These are phyloP conservation scores for Cnidoscolus chayamansa DNA, from an alignment of 441 rosid genomes.

Conservation along the genomic window DNA sequence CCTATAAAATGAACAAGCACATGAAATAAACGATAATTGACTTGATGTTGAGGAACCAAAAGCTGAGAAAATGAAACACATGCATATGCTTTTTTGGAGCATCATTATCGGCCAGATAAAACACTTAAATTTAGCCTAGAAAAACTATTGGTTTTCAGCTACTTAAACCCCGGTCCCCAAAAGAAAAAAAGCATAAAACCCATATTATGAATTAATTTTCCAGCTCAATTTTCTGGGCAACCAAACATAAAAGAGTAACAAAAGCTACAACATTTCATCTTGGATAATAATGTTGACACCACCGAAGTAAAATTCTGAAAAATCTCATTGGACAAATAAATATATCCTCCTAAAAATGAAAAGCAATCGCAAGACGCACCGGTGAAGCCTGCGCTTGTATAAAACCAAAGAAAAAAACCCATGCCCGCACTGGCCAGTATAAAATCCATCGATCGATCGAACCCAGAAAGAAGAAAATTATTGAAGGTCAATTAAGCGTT, in stretches of 20 bases:
- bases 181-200: neutral
- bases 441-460: slow-evolving; percentile 21
- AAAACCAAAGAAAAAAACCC: slow-evolving; percentile 10
- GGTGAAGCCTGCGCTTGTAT: slow-evolving; percentile 23
- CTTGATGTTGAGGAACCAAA: neutral
- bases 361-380: slow-evolving; percentile 20
- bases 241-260: slow-evolving; percentile 22
- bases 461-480: slow-evolving; percentile 14
- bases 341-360: neutral
- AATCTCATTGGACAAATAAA: slow-evolving; percentile 10
- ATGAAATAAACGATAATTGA: neutral
- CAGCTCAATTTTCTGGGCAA: slow-evolving; percentile 25
- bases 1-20: neutral
- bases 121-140: slow-evolving; percentile 5
- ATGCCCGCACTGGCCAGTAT: slow-evolving; percentile 14
- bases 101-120: slow-evolving; percentile 9
- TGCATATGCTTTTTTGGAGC: neutral
- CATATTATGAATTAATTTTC: slow-evolving; percentile 5
- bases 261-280: slow-evolving; percentile 18
- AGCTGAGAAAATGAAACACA: neutral
- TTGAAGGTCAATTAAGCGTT: neutral
- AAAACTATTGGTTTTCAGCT: slow-evolving; percentile 8
- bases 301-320: slow-evolving; percentile 17
- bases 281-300: slow-evolving; percentile 10
- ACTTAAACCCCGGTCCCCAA: neutral